phyloP scores from a whole-genome alignment of 2,329 filamentous ascomycete genomes.

The Remersonia thermophila region DNA sequence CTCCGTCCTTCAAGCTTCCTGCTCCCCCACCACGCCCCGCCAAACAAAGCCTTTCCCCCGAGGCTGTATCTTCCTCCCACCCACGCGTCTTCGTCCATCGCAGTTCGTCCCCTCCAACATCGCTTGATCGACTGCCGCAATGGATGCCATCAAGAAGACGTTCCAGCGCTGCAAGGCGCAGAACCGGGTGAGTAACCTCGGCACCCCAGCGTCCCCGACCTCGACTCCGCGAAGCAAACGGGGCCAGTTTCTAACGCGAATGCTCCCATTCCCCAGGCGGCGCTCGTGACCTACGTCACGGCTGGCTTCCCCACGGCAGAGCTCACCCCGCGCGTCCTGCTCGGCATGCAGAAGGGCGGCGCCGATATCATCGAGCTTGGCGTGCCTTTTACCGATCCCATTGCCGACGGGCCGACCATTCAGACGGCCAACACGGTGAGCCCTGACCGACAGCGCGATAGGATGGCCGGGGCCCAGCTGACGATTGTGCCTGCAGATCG shows the following conservation, averaged over 20 bases:
- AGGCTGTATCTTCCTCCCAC: too few species aligned
- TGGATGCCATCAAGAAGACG: slow-evolving; percentile 48
- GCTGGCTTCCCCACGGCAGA: slow-evolving; percentile 79
- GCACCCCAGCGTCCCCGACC: slow-evolving; percentile 17
- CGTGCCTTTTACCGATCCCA: slow-evolving; percentile 93
- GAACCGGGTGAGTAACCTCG: slow-evolving; percentile 34
- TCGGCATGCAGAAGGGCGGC: slow-evolving; percentile 86
- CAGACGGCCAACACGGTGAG: slow-evolving; percentile 81
- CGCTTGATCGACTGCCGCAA: slow-evolving; percentile 20
- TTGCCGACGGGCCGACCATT: slow-evolving; percentile 94
- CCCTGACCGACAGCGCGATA: slow-evolving; percentile 21
- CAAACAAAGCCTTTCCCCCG: too few species aligned
- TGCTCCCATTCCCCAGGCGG: slow-evolving; percentile 45
- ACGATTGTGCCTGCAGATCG: slow-evolving; percentile 31
- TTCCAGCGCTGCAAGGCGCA: slow-evolving; percentile 48
- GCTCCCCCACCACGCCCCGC: slow-evolving; percentile 1
- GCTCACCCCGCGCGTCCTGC: slow-evolving; percentile 69
- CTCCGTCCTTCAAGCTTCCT: too few species aligned
- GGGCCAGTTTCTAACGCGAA: slow-evolving; percentile 3
- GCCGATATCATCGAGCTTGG: slow-evolving; percentile 96
- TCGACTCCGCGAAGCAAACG: not conserved
- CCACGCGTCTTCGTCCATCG: too few species aligned
- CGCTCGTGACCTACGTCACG: slow-evolving; percentile 91
- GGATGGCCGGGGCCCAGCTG: too few species aligned
- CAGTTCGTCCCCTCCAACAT: too few species aligned